Base-by-base conservation (phyloP, 768 basidiomycete genomes). In the Lyophyllum decastes region DNA sequence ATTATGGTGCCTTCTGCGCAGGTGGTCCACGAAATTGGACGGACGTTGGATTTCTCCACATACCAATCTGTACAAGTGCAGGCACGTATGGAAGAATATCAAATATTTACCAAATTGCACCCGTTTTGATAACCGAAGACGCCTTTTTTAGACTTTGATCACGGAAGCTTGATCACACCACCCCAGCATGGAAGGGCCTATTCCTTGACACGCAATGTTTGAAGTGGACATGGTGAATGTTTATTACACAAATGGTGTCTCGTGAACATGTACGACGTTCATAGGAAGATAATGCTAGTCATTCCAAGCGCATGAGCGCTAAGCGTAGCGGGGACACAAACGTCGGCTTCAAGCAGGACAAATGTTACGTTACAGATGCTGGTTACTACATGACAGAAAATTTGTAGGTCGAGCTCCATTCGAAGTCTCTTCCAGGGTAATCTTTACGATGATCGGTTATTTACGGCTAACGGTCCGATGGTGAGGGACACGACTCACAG, bases 401-500 rank as follows among this genome's bases (percentile, higher is more conserved):
- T 58, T 73, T 77, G 61, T 82, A 81, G 34, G 75, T 77, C 26
- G 82, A 69, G 24, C 68, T 73, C 81, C 81, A 83, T 41, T 73
- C 68, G 58, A 71, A 83, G 38, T 78, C 72, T 53, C 68, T 72
- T 17, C 70, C 75, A 0, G 79, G 77, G 47, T 71, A 65, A 66
- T 82, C 80, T 80, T 56, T 26, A 4, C 21, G 46, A 34, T 19
- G 9, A 35, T 25, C 48, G 35, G 27, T 30, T 11, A 49, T 49
- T 14, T 6, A 49, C 48, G 26, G 11, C 27, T 48, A 43, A 33
- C 21, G 19, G 17, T 22, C 14, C 19, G 21, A 49, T 49, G 17
- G 41, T 41, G 54, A 41, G 17, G 21, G 46, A 51, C 26, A 52
- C 33, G 33, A 73, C 81, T 63, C 60, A 82, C 80, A 80, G 46